Percentiles rank a stretch among this genome's conserved stretches.
Conservation (phyloP, 2,329 filamentous ascomycete species). For the Cordyceps sp. region DNA sequence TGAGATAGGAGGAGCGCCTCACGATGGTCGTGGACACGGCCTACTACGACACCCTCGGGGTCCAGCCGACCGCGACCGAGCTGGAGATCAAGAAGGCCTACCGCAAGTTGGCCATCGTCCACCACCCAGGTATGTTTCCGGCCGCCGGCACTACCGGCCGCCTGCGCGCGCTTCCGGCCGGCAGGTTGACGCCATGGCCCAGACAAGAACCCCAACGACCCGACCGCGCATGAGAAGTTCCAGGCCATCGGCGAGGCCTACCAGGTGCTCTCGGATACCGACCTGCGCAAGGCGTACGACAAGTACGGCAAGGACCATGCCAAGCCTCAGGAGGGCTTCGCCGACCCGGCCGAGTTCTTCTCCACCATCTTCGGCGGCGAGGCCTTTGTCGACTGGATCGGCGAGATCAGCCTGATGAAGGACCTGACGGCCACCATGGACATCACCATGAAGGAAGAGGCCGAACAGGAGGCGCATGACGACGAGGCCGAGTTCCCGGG, state of each 20-base stretch:
- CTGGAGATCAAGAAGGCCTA: slow-evolving; percentile 97
- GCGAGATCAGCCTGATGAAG: slow-evolving; percentile 97
- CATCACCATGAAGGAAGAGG: slow-evolving; percentile 74
- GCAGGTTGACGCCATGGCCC: slow-evolving; percentile 5
- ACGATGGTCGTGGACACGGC: slow-evolving; percentile 75
- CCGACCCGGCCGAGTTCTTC: slow-evolving; percentile 95
- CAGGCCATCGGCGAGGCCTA: slow-evolving; percentile 67
- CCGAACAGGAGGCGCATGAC: slow-evolving; percentile 28
- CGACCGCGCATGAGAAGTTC: slow-evolving; percentile 84
- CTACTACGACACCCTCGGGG: slow-evolving; percentile 78
- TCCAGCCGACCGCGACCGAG: slow-evolving; percentile 70
- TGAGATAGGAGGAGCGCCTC: no score
- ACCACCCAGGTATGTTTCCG: slow-evolving; percentile 55
- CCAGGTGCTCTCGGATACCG: slow-evolving; percentile 71
- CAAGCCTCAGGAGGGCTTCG: slow-evolving; percentile 80
- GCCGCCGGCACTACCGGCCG: neutral
- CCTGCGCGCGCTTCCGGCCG: no score
- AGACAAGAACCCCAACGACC: slow-evolving; percentile 98
- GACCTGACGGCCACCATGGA: slow-evolving; percentile 97
- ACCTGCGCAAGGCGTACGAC: slow-evolving; percentile 84
- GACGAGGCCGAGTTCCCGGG: slow-evolving; percentile 39
- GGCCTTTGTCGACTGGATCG: slow-evolving; percentile 90
- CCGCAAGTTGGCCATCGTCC: slow-evolving; percentile 82
- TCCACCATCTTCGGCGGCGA: slow-evolving; percentile 96
- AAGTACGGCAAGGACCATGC: slow-evolving; percentile 94